Evolutionary conservation across 129 eudicot genomes (phyloP).

Genomic region (Flaveria sonorensis): DNA sequence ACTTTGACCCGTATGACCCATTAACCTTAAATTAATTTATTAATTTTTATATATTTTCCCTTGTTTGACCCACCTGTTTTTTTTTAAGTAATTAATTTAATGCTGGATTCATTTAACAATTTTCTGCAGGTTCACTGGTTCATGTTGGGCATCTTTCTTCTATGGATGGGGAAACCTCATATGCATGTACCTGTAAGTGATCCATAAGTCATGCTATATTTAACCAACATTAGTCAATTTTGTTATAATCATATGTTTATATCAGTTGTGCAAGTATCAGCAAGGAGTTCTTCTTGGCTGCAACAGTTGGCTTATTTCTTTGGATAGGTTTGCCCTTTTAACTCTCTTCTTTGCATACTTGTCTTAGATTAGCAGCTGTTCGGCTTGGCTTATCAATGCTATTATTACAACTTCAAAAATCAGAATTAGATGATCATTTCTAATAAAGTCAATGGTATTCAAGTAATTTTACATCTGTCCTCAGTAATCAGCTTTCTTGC

Average conservation of each 20-base stretch:
- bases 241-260: neutral
- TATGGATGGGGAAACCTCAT: slow-evolving; percentile 93
- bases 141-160: slow-evolving; percentile 73
- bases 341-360: slow-evolving; percentile 15
- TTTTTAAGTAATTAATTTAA: neutral
- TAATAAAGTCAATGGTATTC: neutral
- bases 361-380: slow-evolving; percentile 2
- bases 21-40: neutral
- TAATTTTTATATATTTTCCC: neutral
- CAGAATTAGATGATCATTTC: slow-evolving; percentile 3
- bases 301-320: slow-evolving; percentile 59
- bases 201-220: slow-evolving; percentile 20
- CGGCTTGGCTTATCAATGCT: neutral
- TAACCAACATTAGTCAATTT: slow-evolving; percentile 1
- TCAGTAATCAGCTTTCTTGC: neutral
- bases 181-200: slow-evolving; percentile 75
- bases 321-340: slow-evolving; percentile 72
- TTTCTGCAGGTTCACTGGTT: slow-evolving; percentile 77
- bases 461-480: neutral
- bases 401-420: neutral
- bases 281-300: slow-evolving; percentile 78
- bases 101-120: slow-evolving; percentile 6
- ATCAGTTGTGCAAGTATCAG: slow-evolving; percentile 82
- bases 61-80: neutral
- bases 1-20: neutral